These are phyloP conservation scores for Karstenula rhodostoma DNA, from an alignment of 2,329 filamentous ascomycete genomes.

Conservation along the genomic window DNA sequence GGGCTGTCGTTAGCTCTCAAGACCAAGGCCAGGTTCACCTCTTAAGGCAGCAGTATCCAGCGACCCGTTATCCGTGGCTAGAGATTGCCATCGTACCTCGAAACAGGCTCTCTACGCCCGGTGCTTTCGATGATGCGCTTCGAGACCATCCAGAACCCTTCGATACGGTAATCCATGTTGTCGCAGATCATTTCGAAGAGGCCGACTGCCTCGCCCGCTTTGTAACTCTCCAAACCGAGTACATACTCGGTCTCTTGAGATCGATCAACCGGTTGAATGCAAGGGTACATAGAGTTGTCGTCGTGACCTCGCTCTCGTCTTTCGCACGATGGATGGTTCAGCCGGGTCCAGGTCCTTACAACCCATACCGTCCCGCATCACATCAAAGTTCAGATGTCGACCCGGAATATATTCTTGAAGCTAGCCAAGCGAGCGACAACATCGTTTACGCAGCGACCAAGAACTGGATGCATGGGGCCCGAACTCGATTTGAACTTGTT, in stretches of 20 bases:
- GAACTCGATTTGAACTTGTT: slow-evolving; percentile 34
- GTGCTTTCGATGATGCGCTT: slow-evolving; percentile 32
- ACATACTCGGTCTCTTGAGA: slow-evolving; percentile 29
- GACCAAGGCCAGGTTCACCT: slow-evolving; percentile 29
- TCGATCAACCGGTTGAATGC: slow-evolving; percentile 26
- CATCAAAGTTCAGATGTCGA: slow-evolving; percentile 25
- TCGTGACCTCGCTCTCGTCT: slow-evolving; percentile 32
- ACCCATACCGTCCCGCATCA: slow-evolving; percentile 14
- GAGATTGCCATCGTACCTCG: slow-evolving; percentile 32
- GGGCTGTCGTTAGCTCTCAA: slow-evolving; percentile 34
- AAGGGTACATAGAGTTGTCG: slow-evolving; percentile 33
- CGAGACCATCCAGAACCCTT: slow-evolving; percentile 28
- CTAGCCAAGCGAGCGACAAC: slow-evolving; percentile 37
- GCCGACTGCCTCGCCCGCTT: slow-evolving; percentile 39
- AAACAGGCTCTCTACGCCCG: slow-evolving; percentile 22
- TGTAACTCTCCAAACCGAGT: slow-evolving; percentile 34
- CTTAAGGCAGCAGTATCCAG: slow-evolving; percentile 29
- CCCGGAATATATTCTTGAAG: slow-evolving; percentile 34
- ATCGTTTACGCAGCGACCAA: slow-evolving; percentile 32
- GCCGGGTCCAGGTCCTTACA: slow-evolving; percentile 14
- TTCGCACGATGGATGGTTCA: slow-evolving; percentile 39
- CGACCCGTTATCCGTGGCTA: slow-evolving; percentile 20
- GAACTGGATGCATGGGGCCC: slow-evolving; percentile 29
- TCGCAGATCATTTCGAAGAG: slow-evolving; percentile 29
- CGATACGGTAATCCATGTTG: slow-evolving; percentile 37